Conservation (phyloP, 2,329 filamentous ascomycete species). For the Ilyonectria sp. region DNA sequence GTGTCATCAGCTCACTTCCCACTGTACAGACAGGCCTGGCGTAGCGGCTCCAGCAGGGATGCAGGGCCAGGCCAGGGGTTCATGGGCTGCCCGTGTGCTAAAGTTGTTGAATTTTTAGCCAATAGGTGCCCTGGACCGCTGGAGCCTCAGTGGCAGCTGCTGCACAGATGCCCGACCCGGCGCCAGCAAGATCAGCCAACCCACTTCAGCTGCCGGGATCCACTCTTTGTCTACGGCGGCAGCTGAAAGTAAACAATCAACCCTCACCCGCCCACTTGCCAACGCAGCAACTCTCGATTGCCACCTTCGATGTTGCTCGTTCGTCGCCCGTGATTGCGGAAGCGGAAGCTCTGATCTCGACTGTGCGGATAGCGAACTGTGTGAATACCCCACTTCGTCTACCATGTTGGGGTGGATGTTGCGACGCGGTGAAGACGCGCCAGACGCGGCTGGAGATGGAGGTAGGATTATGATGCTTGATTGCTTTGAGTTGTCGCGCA, state of each 20-base stretch:
- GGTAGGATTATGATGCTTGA: slow-evolving; percentile 43
- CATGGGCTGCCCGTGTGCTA: slow-evolving; percentile 32
- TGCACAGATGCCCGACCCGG: slow-evolving; percentile 50
- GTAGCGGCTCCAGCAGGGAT: slow-evolving; percentile 34
- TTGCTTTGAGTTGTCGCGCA: background rate
- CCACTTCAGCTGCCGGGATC: slow-evolving; percentile 4
- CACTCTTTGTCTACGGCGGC: slow-evolving; percentile 24
- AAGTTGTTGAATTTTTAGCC: slow-evolving; percentile 22
- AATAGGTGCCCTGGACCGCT: slow-evolving; percentile 34
- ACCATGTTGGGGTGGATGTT: slow-evolving; percentile 74
- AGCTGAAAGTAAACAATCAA: slow-evolving; percentile 37
- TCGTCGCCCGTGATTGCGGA: slow-evolving; percentile 31
- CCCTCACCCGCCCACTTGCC: slow-evolving; percentile 17
- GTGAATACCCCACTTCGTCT: slow-evolving; percentile 8
- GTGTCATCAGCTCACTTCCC: slow-evolving; percentile 36
- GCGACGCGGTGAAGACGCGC: slow-evolving; percentile 60
- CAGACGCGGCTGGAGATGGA: slow-evolving; percentile 49
- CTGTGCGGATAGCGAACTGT: slow-evolving; percentile 16
- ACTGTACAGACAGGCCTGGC: slow-evolving; percentile 6
- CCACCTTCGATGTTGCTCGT: slow-evolving; percentile 31
- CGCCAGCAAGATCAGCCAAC: slow-evolving; percentile 26
- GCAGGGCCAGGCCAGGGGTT: slow-evolving; percentile 46
- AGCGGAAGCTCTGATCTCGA: slow-evolving; percentile 29
- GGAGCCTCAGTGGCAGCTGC: slow-evolving; percentile 21
- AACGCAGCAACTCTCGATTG: slow-evolving; percentile 24